Evolutionary conservation across 139 green algal genomes (phyloP), one percentile per base, ranked within the genome.

Genomic region (Chlamydomonas sphaeroides): DNA sequence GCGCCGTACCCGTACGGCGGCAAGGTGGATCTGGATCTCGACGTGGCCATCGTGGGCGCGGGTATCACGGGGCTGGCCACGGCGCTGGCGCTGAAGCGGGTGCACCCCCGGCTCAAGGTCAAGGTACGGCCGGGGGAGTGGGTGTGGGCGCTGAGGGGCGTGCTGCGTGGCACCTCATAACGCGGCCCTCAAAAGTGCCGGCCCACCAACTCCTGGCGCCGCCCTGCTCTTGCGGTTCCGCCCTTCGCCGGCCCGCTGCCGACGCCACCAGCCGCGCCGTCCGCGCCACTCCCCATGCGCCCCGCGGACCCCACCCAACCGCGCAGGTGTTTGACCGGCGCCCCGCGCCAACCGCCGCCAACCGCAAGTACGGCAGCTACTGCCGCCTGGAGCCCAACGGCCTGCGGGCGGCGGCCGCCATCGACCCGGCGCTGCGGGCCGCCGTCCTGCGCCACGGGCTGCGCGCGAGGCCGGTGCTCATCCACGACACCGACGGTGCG

Each of bases 321-420:
- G 1, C 11, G 30, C 78, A 84, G 78, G 78, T 84, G 28, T 84
- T 75, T 30, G 78, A 84, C 41, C 67, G 53, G 26, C 66, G 78
- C 10, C 78, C 77, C 21, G 30, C 63, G 30, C 77, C 39, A 15
- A 11, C 77, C 35, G 45, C 0, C 11, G 17, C 30, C 4, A 20
- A 75, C 65, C 48, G 65, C 65, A 84, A 74, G 65, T 84, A 84
- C 65, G 63, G 77, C 18, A 57, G 42, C 42, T 84, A 84, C 33
- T 84, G 78, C 51, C 65, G 78, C 38, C 62, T 88, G 62, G 78
- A 88, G 71, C 84, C 84, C 62, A 88, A 88, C 70, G 84, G 84
- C 36, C 71, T 85, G 8, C 78, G 83, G n/a, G 84, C 84, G 8
- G 78, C 84, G 7, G 78, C 70, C 3, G 84, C 84, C 62, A 85